Percentiles rank a stretch among this genome's conserved stretches.
Conservation (phyloP, 2,329 filamentous ascomycete species). For the Aspergillus fumigatus region DNA sequence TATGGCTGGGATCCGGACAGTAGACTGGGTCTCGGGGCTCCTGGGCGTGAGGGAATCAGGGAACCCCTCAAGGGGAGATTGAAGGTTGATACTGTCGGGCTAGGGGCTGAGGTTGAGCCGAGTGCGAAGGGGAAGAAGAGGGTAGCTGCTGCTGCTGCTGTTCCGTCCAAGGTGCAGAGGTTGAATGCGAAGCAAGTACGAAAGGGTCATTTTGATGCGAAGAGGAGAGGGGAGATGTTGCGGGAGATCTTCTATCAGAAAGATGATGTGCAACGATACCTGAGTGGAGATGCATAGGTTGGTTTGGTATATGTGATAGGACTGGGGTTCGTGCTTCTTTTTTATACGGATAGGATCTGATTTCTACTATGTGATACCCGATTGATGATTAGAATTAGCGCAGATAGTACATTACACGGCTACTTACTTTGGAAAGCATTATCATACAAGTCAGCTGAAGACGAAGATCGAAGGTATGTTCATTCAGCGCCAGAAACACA, state of each 20-base stretch:
- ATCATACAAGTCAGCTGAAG: not conserved
- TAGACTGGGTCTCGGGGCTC: slow-evolving; percentile 65
- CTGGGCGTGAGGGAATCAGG: slow-evolving; percentile 63
- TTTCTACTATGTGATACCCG: not conserved
- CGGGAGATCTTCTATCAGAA: slow-evolving; percentile 68
- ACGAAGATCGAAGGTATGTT: not conserved
- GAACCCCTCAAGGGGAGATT: slow-evolving; percentile 67
- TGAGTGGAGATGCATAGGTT: slow-evolving; percentile 42
- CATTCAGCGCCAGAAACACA: slow-evolving; percentile 8
- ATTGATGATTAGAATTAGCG: not conserved
- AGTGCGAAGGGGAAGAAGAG: slow-evolving; percentile 16
- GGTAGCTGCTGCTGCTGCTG: slow-evolving; percentile 27
- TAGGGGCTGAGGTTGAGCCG: slow-evolving; percentile 53
- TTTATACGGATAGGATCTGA: not conserved
- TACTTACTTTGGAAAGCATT: not conserved
- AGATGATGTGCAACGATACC: slow-evolving; percentile 71
- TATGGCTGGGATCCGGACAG: slow-evolving; percentile 60
- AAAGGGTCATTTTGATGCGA: slow-evolving; percentile 58
- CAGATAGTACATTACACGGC: not conserved
- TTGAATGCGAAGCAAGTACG: slow-evolving; percentile 68
- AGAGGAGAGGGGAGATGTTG: slow-evolving; percentile 59
- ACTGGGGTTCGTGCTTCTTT: not conserved
- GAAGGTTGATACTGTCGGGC: slow-evolving; percentile 71
- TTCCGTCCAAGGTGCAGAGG: slow-evolving; percentile 43
- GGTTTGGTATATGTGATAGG: not conserved